Evolutionary conservation across 108 stramenopile species (phyloP).

Genomic region (Skeletonema potamos): DNA sequence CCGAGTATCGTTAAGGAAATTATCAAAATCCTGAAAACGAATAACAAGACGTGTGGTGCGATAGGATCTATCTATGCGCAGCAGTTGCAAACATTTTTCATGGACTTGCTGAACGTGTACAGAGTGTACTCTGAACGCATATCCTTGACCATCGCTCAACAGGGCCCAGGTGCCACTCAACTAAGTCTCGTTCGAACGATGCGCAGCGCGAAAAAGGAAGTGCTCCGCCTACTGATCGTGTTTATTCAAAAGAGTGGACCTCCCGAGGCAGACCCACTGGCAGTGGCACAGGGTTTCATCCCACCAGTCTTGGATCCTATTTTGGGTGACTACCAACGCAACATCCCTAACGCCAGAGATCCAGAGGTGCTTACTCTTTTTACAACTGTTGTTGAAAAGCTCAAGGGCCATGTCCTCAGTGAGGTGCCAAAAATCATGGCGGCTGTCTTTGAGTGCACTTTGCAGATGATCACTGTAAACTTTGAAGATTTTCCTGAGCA

Average conservation of each 20-base stretch:
- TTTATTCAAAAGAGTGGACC: constrained; percentile 95
- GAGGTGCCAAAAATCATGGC: constrained; percentile 97
- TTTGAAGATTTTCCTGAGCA: constrained; percentile 99
- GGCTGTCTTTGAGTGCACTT: constrained; percentile 96
- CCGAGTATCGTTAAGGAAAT: constrained; percentile 93
- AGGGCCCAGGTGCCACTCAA: constrained; percentile 89
- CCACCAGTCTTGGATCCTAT: constrained; percentile 97
- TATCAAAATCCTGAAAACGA: constrained; percentile 94
- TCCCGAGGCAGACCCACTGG: constrained; percentile 89
- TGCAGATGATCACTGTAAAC: constrained; percentile 98
- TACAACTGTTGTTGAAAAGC: constrained; percentile 89
- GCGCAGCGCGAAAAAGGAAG: constrained; percentile 97
- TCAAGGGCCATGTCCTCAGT: constrained; percentile 79
- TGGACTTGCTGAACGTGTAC: constrained; percentile 98
- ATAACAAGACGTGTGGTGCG: constrained; percentile 89
- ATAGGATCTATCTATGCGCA: constrained; percentile 92
- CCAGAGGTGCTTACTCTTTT: constrained; percentile 95
- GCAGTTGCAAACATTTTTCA: constrained; percentile 94
- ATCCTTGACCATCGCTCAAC: constrained; percentile 85
- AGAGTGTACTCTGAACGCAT: constrained; percentile 95
- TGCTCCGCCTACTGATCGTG: constrained; percentile 87
- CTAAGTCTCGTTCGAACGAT: constrained; percentile 90
- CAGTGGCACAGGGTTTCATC: constrained; percentile 91
- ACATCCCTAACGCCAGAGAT: constrained; percentile 93
- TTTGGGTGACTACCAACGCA: constrained; percentile 92